phyloP scores from a whole-genome alignment of 768 basidiomycete genomes.

The Dacryopinax spathularia region DNA sequence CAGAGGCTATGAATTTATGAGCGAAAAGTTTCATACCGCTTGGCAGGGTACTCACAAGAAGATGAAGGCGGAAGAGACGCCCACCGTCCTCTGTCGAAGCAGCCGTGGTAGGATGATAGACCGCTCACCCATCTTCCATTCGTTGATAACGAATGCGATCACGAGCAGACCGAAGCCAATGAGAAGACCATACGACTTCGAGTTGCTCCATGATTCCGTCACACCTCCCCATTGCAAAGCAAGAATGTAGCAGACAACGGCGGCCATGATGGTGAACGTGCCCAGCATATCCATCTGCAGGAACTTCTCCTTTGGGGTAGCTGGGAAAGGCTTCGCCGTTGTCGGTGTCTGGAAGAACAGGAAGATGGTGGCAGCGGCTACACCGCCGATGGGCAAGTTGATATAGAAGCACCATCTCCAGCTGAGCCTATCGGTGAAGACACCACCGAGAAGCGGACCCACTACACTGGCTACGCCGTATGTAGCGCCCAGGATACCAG shows the following conservation, averaged over 20 bases:
- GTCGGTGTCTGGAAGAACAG: too few species aligned
- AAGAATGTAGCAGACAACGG: not conserved
- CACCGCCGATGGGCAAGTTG: slow-evolving; percentile 9
- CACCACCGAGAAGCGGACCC: slow-evolving; percentile 6
- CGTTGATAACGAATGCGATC: not conserved
- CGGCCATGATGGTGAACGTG: not conserved
- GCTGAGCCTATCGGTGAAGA: not conserved
- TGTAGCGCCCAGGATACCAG: too few species aligned
- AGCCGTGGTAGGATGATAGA: not conserved
- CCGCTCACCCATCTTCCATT: not conserved
- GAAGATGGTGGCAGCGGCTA: not conserved
- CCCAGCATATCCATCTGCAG: not conserved
- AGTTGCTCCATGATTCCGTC: not conserved
- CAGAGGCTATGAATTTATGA: not conserved
- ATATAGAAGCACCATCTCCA: slow-evolving; percentile 11
- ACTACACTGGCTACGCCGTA: too few species aligned
- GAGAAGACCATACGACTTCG: not conserved
- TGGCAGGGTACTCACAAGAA: not conserved
- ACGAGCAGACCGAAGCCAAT: not conserved
- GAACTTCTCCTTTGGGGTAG: not conserved
- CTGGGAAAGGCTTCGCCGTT: not conserved
- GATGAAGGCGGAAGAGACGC: not conserved
- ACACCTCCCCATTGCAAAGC: not conserved
- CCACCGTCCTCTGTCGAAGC: not conserved
- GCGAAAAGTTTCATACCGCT: not conserved